Evolutionary conservation across 345 rosid species (phyloP).

Genomic region (Arabidopsis thaliana): DNA sequence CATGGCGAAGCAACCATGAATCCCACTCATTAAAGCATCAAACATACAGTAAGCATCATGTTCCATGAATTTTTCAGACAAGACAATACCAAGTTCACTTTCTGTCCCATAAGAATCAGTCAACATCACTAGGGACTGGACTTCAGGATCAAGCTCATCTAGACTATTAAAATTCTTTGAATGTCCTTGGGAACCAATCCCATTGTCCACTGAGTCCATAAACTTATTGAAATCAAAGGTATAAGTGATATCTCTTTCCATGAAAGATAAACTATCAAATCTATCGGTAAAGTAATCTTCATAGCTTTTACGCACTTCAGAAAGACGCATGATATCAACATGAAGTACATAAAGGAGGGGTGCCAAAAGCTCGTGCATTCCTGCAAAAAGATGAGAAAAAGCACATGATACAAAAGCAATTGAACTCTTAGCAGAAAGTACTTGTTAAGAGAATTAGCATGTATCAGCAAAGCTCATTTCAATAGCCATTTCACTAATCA

Average conservation of each 20-base stretch:
- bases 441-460: background rate
- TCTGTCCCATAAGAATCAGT: slow-evolving; percentile 90
- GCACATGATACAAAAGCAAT: background rate
- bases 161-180: slow-evolving; percentile 56
- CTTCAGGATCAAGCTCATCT: slow-evolving; percentile 79
- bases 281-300: slow-evolving; percentile 80
- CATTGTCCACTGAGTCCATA: slow-evolving; percentile 63
- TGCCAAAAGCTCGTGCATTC: slow-evolving; percentile 96
- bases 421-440: background rate
- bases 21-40: slow-evolving; percentile 80
- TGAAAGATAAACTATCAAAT: slow-evolving; percentile 72
- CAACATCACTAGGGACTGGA: slow-evolving; percentile 62
- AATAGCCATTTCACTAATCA: background rate
- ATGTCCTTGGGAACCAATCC: slow-evolving; percentile 51
- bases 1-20: slow-evolving; percentile 70
- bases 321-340: slow-evolving; percentile 66
- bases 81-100: slow-evolving; percentile 82
- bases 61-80: slow-evolving; percentile 92
- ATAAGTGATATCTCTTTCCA: slow-evolving; percentile 66
- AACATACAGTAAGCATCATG: slow-evolving; percentile 95
- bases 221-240: slow-evolving; percentile 69
- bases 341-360: slow-evolving; percentile 85
- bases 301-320: slow-evolving; percentile 67
- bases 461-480: background rate
- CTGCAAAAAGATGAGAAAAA: slow-evolving; percentile 42